Evolutionary conservation across 2,329 filamentous ascomycete genomes (phyloP), one percentile per base, ranked within the genome.

Genomic region (Cladosporium velox): DNA sequence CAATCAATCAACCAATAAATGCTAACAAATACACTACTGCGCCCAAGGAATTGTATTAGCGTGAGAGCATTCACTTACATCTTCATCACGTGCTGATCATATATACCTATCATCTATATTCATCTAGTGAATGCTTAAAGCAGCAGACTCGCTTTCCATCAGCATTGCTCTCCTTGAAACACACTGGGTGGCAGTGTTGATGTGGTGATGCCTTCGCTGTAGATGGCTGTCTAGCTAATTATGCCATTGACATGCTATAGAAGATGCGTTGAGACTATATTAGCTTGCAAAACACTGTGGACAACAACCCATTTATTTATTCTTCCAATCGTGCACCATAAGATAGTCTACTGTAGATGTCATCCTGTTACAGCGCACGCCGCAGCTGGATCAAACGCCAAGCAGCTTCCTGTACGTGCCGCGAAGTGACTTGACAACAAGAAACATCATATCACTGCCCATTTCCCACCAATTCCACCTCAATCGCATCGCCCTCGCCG

Each of bases 301-400:
- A 47, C 5, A 1, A 21, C 7, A 18, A 6, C n/a, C 11, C 14
- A 24, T 21, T 8, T 21, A 12, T 47, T 21, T 47, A 10, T 8
- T 12, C n/a, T 21, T 24, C 1, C 1, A 3, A 47, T 4, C 1
- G 7, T 24, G 7, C 41, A 11, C n/a, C 18, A n/a, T 4, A 5
- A 47, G 41, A 24, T 47, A 12, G 10, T 21, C 12, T 12, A 11
- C 8, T 12, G 41, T 24, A 47, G 41, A 47, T 47, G n/a, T 47
- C 41, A 55, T 34, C 52, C 52, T n/a, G n/a, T 21, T 1, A 7
- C 3, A 55, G 52, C 30, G 47, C 32, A 35, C 32, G 44, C 54
- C 60, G 32, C 60, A 60, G 21, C 41, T 41, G 15, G 52, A 47
- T 54, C 55, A 24, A 41, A 61, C 59, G 59, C 59, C 59, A 61